Evolutionary conservation across 345 rosid species (phyloP).

Genomic region (Aquilaria malaccensis): DNA sequence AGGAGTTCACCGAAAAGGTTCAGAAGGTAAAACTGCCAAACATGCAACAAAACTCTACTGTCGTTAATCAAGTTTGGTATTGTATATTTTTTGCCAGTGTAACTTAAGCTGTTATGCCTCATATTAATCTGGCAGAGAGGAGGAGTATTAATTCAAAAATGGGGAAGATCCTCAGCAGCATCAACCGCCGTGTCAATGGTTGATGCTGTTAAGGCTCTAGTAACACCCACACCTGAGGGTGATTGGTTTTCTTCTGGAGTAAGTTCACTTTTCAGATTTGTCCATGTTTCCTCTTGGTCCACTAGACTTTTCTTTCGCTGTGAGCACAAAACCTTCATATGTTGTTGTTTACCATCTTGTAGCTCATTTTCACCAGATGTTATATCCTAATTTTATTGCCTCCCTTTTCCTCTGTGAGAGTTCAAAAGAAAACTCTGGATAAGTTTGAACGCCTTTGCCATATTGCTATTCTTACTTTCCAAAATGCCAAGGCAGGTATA

Average conservation of each 20-base stretch:
- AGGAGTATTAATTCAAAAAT: constrained; percentile 82
- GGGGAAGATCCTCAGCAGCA: constrained; percentile 99
- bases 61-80: background rate
- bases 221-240: constrained; percentile 89
- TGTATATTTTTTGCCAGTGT: background rate
- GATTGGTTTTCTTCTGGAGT: constrained; percentile 98
- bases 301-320: background rate
- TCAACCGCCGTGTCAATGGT: constrained; percentile 89
- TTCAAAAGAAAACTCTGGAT: background rate
- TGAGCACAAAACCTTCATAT: too few species aligned
- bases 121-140: constrained; percentile 65
- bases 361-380: background rate
- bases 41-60: background rate
- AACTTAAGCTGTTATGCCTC: background rate
- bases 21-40: constrained; percentile 51
- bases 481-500: constrained; percentile 47
- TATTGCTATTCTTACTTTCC: constrained; percentile 4
- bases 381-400: too few species aligned
- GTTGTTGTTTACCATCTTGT: constrained; percentile 3
- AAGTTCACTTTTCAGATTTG: constrained; percentile 22
- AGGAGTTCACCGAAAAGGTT: constrained; percentile 85
- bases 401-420: too few species aligned
- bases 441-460: too few species aligned
- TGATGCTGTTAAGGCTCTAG: constrained; percentile 86
- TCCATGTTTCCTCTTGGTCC: constrained; percentile 1